Evolutionary conservation across 352 stramenopile genomes (phyloP), one percentile per base, ranked within the genome.

Genomic region (Lagenidium sp.): DNA sequence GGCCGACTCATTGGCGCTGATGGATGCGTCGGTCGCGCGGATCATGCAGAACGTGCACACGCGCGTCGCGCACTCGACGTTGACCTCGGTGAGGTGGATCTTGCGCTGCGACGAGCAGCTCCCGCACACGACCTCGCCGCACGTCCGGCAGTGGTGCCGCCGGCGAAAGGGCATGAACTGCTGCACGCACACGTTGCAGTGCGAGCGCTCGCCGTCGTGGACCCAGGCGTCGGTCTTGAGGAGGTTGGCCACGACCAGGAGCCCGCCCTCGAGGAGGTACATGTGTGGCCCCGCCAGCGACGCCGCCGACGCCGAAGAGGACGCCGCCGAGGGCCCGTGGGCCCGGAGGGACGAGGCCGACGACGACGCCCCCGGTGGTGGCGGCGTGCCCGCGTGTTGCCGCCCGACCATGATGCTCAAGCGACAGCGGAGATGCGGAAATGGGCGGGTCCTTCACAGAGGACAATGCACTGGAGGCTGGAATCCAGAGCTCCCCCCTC

Each of bases 11-110:
- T 79, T 72, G 12, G 56, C 58, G 34, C 71, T 69, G 53, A 87
- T 78, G 19, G 74, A 81, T 13, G 75, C 71, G 46, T 84, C 66
- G 6, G 72, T 83, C 24, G 78, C 78, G 20, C 69, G 74, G 48
- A 87, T 85, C 46, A 88, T 67, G 55, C 78, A 91, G 57, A 86
- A 85, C 25, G 78, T 82, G 48, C 78, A 88, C 22, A 91, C 63
- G 45, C 78, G 73, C 32, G 73, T 87, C 44, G 65, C 57, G 47
- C 72, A 85, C 51, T 88, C 70, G 29, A 85, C 70, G 40, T 90
- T 90, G 49, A 86, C 75, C 32, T 88, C 72, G 16, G 75, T 83
- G 22, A 88, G 59, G 30, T 76, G 69, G 38, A 90, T 75, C 25
- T 75, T 65, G 47, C 68, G 74, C 44, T 87, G 73, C 28, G 68